Base-by-base conservation (phyloP, 371 early-diverging fungal species). In the Gilbertella persicaria region DNA sequence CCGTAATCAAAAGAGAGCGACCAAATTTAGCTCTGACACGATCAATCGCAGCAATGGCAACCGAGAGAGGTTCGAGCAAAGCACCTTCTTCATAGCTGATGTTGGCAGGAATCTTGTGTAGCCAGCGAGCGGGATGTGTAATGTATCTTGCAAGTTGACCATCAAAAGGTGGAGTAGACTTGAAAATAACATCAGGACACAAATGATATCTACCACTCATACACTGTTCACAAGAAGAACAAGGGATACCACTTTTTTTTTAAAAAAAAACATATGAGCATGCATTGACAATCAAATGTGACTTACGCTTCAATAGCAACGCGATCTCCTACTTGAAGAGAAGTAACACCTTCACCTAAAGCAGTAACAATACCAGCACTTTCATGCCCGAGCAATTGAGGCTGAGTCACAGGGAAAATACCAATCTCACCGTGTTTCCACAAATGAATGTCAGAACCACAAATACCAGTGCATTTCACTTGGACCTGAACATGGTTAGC, bases 231-330 rank as follows among this genome's bases (percentile, higher is more conserved):
- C 75, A 75, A 9, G 45, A 17, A 37, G 70, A 69, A 35, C 75
- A 75, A 39, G 75, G 75, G 43, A 75, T 75, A 50, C 75, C 75
- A 59, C 75, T 71, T 62, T 14, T 44, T 28, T 9, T 33, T 12
- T 13, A 2, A 49, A 16, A 57, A 10, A 41, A 36, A 44, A 36
- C 12, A 20, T 30, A 20, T 16, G 7, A 50, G 2, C 16, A 28
- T 28, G 9, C 28, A 28, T 28, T 28, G 9, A 28, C 5, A 28
- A 28, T n/a, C 19, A 38, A 36, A 24, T 19, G 52, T 19, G 6
- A 58, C 66, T 66, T 69, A 69, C 70, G 67, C 63, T 57, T 70
- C 70, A n/a, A 70, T 53, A 40, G 79, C 81, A 38, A 81, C 83
- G 13, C 66, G 45, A 58, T 71, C 67, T 52, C 73, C 84, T 37